A percentile compares a stretch with the other conserved stretches of the same genome.
phyloP scores from a whole-genome alignment of 1,139 yeast genomes.

The Nakaseomyces bracarensis region DNA sequence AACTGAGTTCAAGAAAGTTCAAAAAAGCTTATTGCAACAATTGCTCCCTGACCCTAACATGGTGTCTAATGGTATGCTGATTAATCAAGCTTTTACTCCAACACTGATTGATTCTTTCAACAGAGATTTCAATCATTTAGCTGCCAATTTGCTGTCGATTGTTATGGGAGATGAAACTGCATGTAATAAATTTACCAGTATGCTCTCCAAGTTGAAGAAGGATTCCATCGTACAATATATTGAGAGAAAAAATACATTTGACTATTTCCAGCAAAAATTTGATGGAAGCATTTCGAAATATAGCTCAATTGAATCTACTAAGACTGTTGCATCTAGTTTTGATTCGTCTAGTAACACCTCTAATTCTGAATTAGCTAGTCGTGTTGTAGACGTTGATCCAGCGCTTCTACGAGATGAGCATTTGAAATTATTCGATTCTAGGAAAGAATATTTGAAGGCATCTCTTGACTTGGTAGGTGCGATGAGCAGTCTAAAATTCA shows the following conservation, averaged over 20 bases:
- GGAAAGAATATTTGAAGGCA: slow-evolving; percentile 57
- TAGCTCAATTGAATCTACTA: slow-evolving; percentile 2
- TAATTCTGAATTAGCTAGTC: slow-evolving; percentile 37
- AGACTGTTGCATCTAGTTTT: slow-evolving; percentile 37
- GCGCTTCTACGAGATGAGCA: slow-evolving; percentile 42
- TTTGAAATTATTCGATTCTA: slow-evolving; percentile 41
- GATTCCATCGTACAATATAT: slow-evolving; percentile 46
- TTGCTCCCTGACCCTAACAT: slow-evolving; percentile 44
- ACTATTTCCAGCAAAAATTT: slow-evolving; percentile 55
- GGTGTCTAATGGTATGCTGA: slow-evolving; percentile 58
- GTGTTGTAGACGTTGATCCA: slow-evolving; percentile 4
- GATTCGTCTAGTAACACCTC: slow-evolving; percentile 43
- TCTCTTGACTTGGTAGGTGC: slow-evolving; percentile 56
- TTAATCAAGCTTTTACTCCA: slow-evolving; percentile 63
- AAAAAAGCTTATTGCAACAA: slow-evolving; percentile 42
- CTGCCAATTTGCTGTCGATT: slow-evolving; percentile 16
- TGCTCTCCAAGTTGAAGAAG: slow-evolving; percentile 23
- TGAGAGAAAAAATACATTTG: slow-evolving; percentile 49
- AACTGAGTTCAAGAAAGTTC: slow-evolving; percentile 45
- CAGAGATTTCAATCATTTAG: slow-evolving; percentile 40
- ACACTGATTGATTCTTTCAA: slow-evolving; percentile 50
- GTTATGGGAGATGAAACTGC: slow-evolving; percentile 16
- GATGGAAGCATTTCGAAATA: slow-evolving; percentile 36
- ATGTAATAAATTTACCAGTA: slow-evolving; percentile 14
- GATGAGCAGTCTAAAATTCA: slow-evolving; percentile 43